These are phyloP conservation scores for Cyclostephanos tholiformis DNA, from an alignment of 108 stramenopile species.

Conservation along the genomic window DNA sequence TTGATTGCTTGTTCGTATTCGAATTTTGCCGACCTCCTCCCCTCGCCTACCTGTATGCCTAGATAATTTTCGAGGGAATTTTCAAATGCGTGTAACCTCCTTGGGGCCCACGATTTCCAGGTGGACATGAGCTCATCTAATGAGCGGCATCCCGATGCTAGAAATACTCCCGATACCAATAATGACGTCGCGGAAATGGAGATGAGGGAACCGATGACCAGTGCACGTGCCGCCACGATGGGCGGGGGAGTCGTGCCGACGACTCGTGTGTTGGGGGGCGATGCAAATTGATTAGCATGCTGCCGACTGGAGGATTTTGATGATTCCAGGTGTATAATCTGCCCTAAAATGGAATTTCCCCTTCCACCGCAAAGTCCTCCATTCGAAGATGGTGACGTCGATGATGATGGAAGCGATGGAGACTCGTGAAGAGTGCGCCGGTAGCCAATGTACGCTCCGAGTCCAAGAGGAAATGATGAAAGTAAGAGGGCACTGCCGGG, in stretches of 20 bases:
- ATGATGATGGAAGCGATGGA: not conserved
- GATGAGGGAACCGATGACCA: constrained; percentile 43
- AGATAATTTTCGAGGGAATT: constrained; percentile 34
- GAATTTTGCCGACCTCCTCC: constrained; percentile 21
- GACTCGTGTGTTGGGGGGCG: constrained; percentile 4
- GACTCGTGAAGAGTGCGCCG: constrained; percentile 32
- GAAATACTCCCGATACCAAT: constrained; percentile 44
- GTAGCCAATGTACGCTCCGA: constrained; percentile 37
- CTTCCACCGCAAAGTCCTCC: not conserved
- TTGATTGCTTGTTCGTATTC: constrained; percentile 54
- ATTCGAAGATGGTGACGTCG: not conserved
- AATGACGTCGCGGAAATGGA: constrained; percentile 46
- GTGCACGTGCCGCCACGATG: constrained; percentile 40
- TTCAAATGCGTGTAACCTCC: constrained; percentile 42
- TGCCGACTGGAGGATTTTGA: not conserved
- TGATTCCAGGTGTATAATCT: constrained; percentile 8
- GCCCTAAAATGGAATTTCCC: constrained; percentile 16
- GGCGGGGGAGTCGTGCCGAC: constrained; percentile 26
- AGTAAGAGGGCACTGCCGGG: constrained; percentile 30
- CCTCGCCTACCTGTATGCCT: constrained; percentile 46
- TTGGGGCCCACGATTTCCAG: constrained; percentile 55
- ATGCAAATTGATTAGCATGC: not conserved
- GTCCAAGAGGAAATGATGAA: constrained; percentile 28
- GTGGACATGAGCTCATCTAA: constrained; percentile 56
- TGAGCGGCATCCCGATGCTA: constrained; percentile 52